phyloP scores from a whole-genome alignment of 345 rosid species.

The Pseudoturritis turrita region DNA sequence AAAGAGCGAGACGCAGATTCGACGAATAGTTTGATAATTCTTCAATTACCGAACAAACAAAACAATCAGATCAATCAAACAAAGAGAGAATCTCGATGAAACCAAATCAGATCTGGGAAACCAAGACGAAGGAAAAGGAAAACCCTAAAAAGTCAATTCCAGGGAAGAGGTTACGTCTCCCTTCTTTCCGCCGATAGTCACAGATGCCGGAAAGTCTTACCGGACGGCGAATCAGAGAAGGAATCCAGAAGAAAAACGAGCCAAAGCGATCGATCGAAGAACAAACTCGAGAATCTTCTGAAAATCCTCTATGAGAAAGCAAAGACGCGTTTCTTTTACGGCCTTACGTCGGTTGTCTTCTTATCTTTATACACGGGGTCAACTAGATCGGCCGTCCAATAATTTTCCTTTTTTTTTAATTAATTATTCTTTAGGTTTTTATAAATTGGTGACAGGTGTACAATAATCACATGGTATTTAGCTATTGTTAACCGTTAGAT shows the following conservation, averaged over 20 bases:
- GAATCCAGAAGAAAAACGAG: slow-evolving; percentile 13
- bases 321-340: background rate
- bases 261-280: background rate
- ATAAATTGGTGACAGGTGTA: background rate
- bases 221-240: slow-evolving; percentile 16
- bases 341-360: background rate
- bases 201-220: slow-evolving; percentile 41
- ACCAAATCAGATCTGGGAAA: slow-evolving; percentile 18
- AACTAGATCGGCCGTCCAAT: slow-evolving; percentile 4
- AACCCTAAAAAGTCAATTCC: slow-evolving; percentile 34
- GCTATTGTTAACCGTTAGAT: background rate
- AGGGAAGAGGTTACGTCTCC: background rate
- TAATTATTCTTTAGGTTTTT: background rate
- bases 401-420: background rate
- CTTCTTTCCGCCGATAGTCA: slow-evolving; percentile 34
- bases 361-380: background rate
- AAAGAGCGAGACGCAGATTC: background rate
- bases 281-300: background rate
- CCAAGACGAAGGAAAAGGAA: background rate
- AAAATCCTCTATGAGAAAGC: background rate
- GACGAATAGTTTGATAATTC: background rate
- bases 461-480: background rate
- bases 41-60: background rate
- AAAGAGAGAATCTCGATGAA: slow-evolving; percentile 13
- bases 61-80: slow-evolving; percentile 6